Evolutionary conservation across 116 monocot genomes (phyloP), one percentile per base, ranked within the genome.

Genomic region (Cymodocea nodosa): DNA sequence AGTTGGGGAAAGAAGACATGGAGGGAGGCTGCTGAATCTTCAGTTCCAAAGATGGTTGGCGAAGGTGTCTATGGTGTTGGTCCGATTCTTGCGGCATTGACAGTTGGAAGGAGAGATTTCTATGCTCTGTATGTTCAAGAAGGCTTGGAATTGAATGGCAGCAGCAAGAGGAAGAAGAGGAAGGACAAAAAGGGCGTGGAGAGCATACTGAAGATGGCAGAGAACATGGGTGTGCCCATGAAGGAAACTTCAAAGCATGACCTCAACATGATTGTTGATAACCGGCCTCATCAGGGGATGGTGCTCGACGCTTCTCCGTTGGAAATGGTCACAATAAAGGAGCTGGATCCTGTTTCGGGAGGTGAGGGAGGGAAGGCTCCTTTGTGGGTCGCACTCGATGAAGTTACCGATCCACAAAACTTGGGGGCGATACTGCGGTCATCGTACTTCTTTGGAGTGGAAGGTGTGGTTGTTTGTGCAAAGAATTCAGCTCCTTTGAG

Each of bases 401-500:
- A 90, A 75, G 83, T 95, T 51, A 95, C 80, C 14, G 90, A 95
- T 73, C 95, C 90, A 63, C 90, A 90, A 68, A 95, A 95, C 64
- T 73, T 95, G 24, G 90, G 90, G 35, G 90, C 95, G 6, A 90
- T 95, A 66, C 56, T 90, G 23, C 71, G 95, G 65, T 95, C 95
- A 12, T 72, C 87, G 51, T 95, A 95, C 64, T 95, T 79, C 74
- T 95, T 95, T 64, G 95, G 95, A 3, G 85, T 83, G 7, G 60
- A 82, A 44, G 95, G 95, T 11, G 71, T 95, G 60, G 72, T 95
- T 14, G 48, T 95, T 0, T 95, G 90, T 78, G 83, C 81, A 5
- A 95, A 95, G 70, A 95, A 95, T 60, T 90, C 90, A 3, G 87
- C 95, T 79, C 90, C 95, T 50, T 68, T 95, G 65, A 90, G 81